Evolutionary conservation across 768 basidiomycete genomes (phyloP).

Genomic region (Termitomyces sp.): DNA sequence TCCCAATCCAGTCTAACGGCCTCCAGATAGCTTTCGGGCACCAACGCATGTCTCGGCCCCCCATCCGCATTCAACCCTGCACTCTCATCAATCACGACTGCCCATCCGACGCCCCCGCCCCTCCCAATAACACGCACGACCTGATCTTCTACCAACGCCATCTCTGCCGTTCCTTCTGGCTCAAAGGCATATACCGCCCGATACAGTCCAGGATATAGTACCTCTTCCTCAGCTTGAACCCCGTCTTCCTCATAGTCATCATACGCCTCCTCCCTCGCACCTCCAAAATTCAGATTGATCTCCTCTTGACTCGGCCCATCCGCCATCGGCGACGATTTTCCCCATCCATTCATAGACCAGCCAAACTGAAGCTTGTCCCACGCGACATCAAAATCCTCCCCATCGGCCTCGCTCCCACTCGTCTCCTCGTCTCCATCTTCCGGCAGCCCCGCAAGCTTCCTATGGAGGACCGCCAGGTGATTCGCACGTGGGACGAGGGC

Average conservation of each 20-base stretch:
- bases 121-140: constrained; percentile 66
- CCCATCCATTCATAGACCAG: constrained; percentile 15
- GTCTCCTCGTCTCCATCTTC: constrained; percentile 13
- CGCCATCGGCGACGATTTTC: constrained; percentile 15
- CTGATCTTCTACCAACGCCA: constrained; percentile 75
- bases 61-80: constrained; percentile 12
- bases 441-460: constrained; percentile 17
- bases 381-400: constrained; percentile 21
- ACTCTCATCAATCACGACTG: constrained; percentile 48
- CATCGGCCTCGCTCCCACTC: constrained; percentile 12
- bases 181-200: constrained; percentile 75
- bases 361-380: constrained; percentile 23
- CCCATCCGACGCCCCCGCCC: constrained; percentile 80
- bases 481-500: constrained; percentile 35
- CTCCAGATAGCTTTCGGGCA: constrained; percentile 77
- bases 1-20: constrained; percentile 40
- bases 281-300: constrained; percentile 42
- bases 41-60: constrained; percentile 53
- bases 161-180: constrained; percentile 79
- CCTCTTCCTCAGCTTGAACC: constrained; percentile 30
- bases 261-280: constrained; percentile 4
- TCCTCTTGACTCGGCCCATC: constrained; percentile 39
- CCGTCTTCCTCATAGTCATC: constrained; percentile 19
- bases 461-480: constrained; percentile 26
- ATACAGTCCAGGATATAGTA: constrained; percentile 66